phyloP scores from a whole-genome alignment of 371 early-diverging fungal species.

The Mortierella sp. region DNA sequence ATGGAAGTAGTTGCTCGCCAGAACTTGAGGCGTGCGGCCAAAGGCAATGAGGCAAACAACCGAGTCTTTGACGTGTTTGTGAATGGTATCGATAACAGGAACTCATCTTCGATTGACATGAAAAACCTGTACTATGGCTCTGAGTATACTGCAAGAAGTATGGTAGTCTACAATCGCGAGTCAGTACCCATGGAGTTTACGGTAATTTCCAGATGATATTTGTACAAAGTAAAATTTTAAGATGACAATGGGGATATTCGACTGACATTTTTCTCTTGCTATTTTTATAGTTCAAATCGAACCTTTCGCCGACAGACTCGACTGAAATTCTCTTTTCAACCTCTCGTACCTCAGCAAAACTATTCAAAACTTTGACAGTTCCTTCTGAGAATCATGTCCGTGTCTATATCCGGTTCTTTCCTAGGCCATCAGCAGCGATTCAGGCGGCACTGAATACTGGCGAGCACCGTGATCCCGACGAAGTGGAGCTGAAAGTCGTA shows the following conservation, averaged over 20 bases:
- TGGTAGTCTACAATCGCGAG: constrained; percentile 78
- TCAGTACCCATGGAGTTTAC: constrained; percentile 77
- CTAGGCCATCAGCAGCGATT: constrained; percentile 58
- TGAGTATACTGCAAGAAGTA: constrained; percentile 73
- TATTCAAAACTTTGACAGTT: constrained; percentile 75
- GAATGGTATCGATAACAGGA: constrained; percentile 65
- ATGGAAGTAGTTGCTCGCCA: constrained; percentile 81
- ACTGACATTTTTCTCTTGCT: not conserved
- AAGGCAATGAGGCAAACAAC: constrained; percentile 53
- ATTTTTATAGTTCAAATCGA: constrained; percentile 65
- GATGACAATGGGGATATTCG: not conserved
- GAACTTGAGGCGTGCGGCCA: constrained; percentile 63
- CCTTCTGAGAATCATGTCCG: constrained; percentile 70
- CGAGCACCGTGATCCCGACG: constrained; percentile 44
- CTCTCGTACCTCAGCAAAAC: constrained; percentile 73
- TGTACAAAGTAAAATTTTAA: not conserved
- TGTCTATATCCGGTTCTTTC: constrained; percentile 73
- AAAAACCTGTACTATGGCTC: constrained; percentile 72
- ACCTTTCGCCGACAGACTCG: constrained; percentile 65
- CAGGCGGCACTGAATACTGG: constrained; percentile 53
- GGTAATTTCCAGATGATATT: constrained; percentile 26
- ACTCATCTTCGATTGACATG: constrained; percentile 68
- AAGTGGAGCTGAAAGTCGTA: constrained; percentile 65
- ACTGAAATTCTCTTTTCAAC: constrained; percentile 80
- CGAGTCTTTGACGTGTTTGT: constrained; percentile 77